Evolutionary conservation across 176 grass and related monocot species (phyloP), one percentile per base, ranked within the genome.

Genomic region (Triticum dicoccoides): DNA sequence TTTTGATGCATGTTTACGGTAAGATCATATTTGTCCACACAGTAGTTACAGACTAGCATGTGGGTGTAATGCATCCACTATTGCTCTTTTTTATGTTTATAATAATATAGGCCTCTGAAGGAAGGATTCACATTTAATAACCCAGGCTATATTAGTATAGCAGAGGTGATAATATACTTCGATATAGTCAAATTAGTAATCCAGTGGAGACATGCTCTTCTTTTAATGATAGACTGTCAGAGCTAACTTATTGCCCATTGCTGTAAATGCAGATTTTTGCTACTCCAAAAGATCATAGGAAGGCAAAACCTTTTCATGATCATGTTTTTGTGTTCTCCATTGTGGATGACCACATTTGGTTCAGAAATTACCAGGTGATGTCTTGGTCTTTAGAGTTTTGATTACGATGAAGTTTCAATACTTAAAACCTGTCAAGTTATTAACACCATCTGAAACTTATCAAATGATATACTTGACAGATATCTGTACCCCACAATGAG

Each of bases 271-370:
- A 98, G 93, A 77, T 98, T 47, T 98, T 98, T 75, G 84, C 84
- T 65, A 98, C 88, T 21, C 97, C 97, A 42, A 98, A 98, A 90
- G 90, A 87, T 59, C 94, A 98, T 44, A 77, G 94, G 21, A 98
- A 98, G 73, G 62, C 87, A 34, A 98, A 98, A 78, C 97, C 93
- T 68, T 98, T 98, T 71, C 92, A 96, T 85, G 97, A 96, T 42
- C 97, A 98, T 83, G 90, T 98, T 61, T 92, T 92, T 87, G 88
- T 91, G 65, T 98, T 98, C 86, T 94, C 93, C 44, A 92, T 98
- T 9, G 82, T 96, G 23, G 97, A 98, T 88, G 88, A 91, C n/a
- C 97, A 98, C 85, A 73, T 98, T 84, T 98, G 97, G 94, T 96
- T 98, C 80, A 86, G 97, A 71, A 98, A 96, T 90, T 98, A 98